A percentile compares a stretch with the other conserved stretches of the same genome.
These are phyloP conservation scores for Colletotrichum sp. DNA, from an alignment of 2,329 filamentous ascomycete genomes.

Conservation along the genomic window DNA sequence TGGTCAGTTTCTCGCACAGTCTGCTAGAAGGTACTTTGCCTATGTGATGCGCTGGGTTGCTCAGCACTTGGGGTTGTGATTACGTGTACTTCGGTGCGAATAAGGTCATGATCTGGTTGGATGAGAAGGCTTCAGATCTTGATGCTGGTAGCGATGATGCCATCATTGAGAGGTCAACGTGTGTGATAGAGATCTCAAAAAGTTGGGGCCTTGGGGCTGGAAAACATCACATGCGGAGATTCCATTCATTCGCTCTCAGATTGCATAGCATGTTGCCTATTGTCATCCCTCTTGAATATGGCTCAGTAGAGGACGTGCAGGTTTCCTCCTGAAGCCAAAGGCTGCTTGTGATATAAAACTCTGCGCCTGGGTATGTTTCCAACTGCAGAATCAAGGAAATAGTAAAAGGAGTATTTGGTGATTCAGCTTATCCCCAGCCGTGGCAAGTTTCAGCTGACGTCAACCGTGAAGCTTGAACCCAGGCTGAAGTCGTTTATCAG, in stretches of 20 bases:
- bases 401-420: too few relatives aligned
- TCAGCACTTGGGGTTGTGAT: not conserved
- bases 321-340: not conserved
- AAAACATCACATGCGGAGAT: too few relatives aligned
- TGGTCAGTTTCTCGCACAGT: accelerated
- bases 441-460: too few relatives aligned
- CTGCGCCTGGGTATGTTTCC: not conserved
- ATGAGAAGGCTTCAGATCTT: too few relatives aligned
- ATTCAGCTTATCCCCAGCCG: too few relatives aligned
- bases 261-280: not conserved
- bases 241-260: too few relatives aligned
- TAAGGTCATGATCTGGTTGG: not conserved
- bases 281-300: not conserved
- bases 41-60: too few relatives aligned
- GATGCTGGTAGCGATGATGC: accelerated
- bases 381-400: too few relatives aligned
- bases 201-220: not conserved
- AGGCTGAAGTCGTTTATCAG: too few relatives aligned
- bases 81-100: not conserved
- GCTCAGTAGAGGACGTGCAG: not conserved
- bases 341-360: not conserved
- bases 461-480: accelerated
- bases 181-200: accelerated
- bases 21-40: too few relatives aligned
- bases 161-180: accelerated